Percentiles rank a stretch among this genome's conserved stretches.
Conservation (phyloP, 805 yeast genomes). For the Myxozyma mucilagina region DNA sequence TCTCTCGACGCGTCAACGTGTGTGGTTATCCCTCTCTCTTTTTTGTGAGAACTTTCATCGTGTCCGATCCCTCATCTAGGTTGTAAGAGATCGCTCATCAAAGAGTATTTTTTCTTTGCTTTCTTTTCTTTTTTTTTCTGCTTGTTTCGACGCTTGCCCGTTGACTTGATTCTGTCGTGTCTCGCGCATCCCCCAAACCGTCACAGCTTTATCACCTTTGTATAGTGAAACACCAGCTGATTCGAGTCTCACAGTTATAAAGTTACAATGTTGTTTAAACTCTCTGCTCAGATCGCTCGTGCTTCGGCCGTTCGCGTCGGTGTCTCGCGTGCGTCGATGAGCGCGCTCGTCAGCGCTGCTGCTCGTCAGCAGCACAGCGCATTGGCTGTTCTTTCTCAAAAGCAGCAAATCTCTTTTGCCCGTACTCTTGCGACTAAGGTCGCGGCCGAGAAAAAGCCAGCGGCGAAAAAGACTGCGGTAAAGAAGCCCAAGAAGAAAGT, state of each 20-base stretch:
- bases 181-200: not conserved
- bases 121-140: not conserved
- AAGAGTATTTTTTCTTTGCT: not conserved
- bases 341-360: not conserved
- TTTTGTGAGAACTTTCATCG: not conserved
- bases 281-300: conserved; percentile 2
- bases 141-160: not conserved
- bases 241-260: not conserved
- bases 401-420: not conserved
- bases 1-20: too few relatives aligned
- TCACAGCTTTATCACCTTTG: not conserved
- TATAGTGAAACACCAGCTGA: not conserved
- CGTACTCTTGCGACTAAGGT: conserved; percentile 2
- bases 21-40: too few relatives aligned
- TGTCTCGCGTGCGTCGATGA: not conserved
- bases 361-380: not conserved
- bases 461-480: conserved; percentile 6
- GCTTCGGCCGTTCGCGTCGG: not conserved
- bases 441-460: conserved; percentile 6
- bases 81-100: not conserved
- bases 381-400: not conserved
- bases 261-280: not conserved
- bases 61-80: not conserved
- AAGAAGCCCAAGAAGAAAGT: conserved; percentile 5
- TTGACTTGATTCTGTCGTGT: not conserved